A percentile compares a stretch with the other conserved stretches of the same genome.
Evolutionary conservation across 306 rosid species (phyloP).

Genomic region (Chamaecrista fasciculata): DNA sequence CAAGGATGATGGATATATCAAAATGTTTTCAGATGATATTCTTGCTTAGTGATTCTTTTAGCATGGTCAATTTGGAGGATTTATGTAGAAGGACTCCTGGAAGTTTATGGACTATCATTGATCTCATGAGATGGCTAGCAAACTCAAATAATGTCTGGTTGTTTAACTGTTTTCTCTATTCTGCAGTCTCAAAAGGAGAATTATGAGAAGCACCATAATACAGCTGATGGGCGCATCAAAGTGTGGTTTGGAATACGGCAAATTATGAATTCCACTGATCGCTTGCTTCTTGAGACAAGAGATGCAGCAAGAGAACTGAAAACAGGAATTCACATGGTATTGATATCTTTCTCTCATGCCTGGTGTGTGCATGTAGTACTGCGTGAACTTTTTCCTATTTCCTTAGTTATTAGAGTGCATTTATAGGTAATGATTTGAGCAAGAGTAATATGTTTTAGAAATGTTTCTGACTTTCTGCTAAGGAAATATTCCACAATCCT

Average conservation of each 20-base stretch:
- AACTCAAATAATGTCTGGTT: neutral
- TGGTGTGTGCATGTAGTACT: neutral
- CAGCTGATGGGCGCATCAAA: slow-evolving; percentile 77
- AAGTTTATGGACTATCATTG: neutral
- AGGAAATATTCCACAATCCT: neutral
- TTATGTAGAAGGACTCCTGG: neutral
- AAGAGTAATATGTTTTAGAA: neutral
- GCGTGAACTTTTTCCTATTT: neutral
- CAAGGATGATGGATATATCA: neutral
- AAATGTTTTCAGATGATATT: neutral
- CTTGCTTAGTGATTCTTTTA: neutral
- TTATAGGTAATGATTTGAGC: neutral
- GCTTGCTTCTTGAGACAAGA: slow-evolving; percentile 64
- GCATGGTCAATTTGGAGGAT: neutral
- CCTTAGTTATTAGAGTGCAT: neutral
- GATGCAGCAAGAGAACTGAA: slow-evolving; percentile 61
- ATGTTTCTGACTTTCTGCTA: neutral
- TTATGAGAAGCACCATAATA: slow-evolving; percentile 64
- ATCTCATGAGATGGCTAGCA: neutral
- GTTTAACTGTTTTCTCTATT: neutral
- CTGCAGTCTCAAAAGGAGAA: slow-evolving; percentile 69
- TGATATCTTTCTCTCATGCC: neutral
- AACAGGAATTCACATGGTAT: slow-evolving; percentile 90
- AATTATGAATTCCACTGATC: slow-evolving; percentile 76
- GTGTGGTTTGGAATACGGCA: slow-evolving; percentile 88